Percentiles rank a stretch among this genome's conserved stretches.
Evolutionary conservation across 345 rosid species (phyloP).

Genomic region (Turritis glabra): DNA sequence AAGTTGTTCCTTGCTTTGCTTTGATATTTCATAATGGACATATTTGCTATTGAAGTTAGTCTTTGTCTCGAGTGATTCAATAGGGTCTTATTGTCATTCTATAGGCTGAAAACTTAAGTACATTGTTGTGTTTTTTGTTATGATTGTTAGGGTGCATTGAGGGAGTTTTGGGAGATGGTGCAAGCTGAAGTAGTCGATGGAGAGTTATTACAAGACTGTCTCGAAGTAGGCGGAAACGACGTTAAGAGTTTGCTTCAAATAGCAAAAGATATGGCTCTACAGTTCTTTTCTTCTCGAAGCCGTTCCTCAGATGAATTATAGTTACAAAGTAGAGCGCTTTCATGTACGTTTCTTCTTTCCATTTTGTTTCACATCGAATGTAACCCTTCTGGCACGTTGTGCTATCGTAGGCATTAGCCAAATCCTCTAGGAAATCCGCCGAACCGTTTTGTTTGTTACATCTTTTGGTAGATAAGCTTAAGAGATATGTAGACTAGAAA

Average conservation of each 20-base stretch:
- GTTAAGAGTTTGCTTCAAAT: constrained; percentile 64
- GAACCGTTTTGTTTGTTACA: constrained; percentile 5
- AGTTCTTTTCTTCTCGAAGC: constrained; percentile 39
- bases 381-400: background rate
- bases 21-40: background rate
- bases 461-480: constrained; percentile 13
- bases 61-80: background rate
- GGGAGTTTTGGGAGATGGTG: constrained; percentile 61
- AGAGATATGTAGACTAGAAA: constrained; percentile 15
- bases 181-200: constrained; percentile 66
- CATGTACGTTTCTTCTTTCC: constrained; percentile 19
- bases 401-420: constrained; percentile 2
- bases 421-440: constrained; percentile 3
- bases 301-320: constrained; percentile 43
- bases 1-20: background rate
- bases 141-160: constrained; percentile 60
- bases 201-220: constrained; percentile 68
- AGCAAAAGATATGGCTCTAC: constrained; percentile 50
- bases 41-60: constrained; percentile 7
- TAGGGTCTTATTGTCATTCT: background rate
- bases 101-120: background rate
- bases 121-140: background rate
- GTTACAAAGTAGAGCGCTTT: constrained; percentile 8
- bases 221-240: constrained; percentile 66
- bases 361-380: constrained; percentile 8